Conservation (phyloP, 306 rosid genomes). For the Senna tora region DNA sequence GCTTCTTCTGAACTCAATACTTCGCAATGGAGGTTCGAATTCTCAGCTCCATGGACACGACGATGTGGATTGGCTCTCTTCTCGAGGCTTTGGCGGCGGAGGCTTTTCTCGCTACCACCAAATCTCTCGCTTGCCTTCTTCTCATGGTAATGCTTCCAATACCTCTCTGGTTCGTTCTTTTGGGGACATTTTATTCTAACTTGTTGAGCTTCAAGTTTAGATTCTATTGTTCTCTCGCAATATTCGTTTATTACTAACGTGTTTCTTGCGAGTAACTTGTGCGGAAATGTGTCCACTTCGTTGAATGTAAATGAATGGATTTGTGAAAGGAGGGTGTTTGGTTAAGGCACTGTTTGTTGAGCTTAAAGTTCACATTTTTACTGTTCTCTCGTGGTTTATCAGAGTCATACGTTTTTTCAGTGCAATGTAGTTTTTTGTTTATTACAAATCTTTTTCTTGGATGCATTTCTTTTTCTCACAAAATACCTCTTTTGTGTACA, state of each 20-base stretch:
- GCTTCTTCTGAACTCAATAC: background rate
- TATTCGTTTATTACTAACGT: too few relatives aligned
- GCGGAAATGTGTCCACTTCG: background rate
- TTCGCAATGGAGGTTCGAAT: constrained; percentile 52
- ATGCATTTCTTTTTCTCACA: too few relatives aligned
- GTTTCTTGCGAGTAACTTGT: too few relatives aligned
- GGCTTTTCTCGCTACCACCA: constrained; percentile 48
- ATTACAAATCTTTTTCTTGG: too few relatives aligned
- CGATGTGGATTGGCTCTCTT: constrained; percentile 41
- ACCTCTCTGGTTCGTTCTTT: background rate
- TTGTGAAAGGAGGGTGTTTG: background rate
- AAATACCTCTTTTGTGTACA: too few relatives aligned
- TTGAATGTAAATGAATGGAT: background rate
- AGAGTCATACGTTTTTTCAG: background rate
- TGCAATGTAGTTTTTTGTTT: too few relatives aligned
- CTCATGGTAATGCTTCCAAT: constrained; percentile 41
- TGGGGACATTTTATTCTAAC: background rate
- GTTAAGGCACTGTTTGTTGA: too few relatives aligned
- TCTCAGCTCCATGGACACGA: constrained; percentile 35
- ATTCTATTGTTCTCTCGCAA: background rate
- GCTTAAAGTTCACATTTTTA: too few relatives aligned
- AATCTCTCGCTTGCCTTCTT: constrained; percentile 63
- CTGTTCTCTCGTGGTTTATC: background rate
- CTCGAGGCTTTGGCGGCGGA: constrained; percentile 52
- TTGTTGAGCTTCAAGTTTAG: background rate